Base-by-base conservation (phyloP, 768 basidiomycete genomes). In the Scleroderma bovista region DNA sequence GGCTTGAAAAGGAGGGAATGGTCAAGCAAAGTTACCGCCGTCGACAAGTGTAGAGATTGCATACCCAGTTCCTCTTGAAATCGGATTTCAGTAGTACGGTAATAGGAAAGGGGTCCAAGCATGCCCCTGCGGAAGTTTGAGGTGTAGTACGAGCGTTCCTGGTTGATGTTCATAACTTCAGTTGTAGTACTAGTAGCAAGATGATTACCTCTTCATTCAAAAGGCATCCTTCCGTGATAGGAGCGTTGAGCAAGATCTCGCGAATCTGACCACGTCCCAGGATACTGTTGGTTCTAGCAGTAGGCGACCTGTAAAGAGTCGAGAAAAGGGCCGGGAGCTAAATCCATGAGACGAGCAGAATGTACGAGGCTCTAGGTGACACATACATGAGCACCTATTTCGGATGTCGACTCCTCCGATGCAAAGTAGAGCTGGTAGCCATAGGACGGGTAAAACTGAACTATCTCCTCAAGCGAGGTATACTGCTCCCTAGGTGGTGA, bases 101-200 rank as follows among this genome's bases (percentile, higher is more conserved):
- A 90, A 61, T 87, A 91, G 50, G 84, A 86, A n/a, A 88, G 64
- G 3, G 88, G 85, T 2, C 85, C 86, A 17, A 73, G 71, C 79
- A 91, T 80, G 20, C 70, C 70, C 16, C 76, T 69, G 22, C 65
- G 54, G 17, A 79, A 73, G 49, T 75, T 66, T 5, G 71, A 60
- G 15, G 72, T 20, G 56, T 86, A 82, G 52, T 77, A 77, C 19
- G 74, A 61, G 16, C 79, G 64, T 58, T 88, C 86, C 83, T 85
- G 57, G 17, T 51, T 17, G 44, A 47, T 1, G 31, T 44, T n/a
- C n/a, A 49, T 10, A 20, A 47, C 57, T 13, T 61, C 41, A 46
- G 33, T 29, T 11, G 6, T n/a, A 7, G 39, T 31, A n/a, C 33
- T 13, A 22, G 19, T 52, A 51, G 41, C 17, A 46, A 34, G 24